Base-by-base conservation (phyloP, 2,329 filamentous ascomycete genomes). In the Erysiphe neolycopersici region DNA sequence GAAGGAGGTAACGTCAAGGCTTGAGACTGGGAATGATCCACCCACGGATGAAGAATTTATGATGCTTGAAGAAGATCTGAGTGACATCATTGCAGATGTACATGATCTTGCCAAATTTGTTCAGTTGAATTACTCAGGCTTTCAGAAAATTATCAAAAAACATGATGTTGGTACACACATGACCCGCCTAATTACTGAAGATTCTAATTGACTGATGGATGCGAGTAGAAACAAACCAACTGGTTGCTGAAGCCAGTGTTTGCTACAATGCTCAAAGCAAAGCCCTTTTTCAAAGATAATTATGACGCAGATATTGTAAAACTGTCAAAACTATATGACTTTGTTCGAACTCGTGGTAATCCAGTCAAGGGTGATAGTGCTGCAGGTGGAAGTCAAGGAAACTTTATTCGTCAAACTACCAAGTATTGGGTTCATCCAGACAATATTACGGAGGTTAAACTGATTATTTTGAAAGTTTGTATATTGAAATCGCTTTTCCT, bases 81-180 rank as follows among this genome's bases (percentile, higher is more conserved):
- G 84, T 62, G 89, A 98, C 59, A 85, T 98, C 56, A 98, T 98
- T 58, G 89, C 89, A 52, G 87, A 98, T 56, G 89, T 98, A 18
- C 87, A 98, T 61, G 89, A 98, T 56, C 69, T 98, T 47, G 85
- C 89, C 60, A 95, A 95, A 63, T 98, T 93, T 59, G 91, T 92
- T 6, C 87, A 94, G 64, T 65, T 98, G 57, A 98, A 98, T 63
- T 98, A 98, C 58, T 95, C 87, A 0, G 89, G 89, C 5, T 98
- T 98, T 59, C 91, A 94, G 66, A 98, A 98, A 68, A 98, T 98
- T 50, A 93, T 98, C 62, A 98, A 98, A 69, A 98, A 98, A 68
- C 89, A 98, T 60, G 89, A 94, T 63, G 81, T 87, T 61, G 53
- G 79, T 64, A 32, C 10, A 13, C 38, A 3, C 10, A 14, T 17